These are phyloP conservation scores for Russula dissimulans DNA, from an alignment of 768 basidiomycete species.

Conservation along the genomic window DNA sequence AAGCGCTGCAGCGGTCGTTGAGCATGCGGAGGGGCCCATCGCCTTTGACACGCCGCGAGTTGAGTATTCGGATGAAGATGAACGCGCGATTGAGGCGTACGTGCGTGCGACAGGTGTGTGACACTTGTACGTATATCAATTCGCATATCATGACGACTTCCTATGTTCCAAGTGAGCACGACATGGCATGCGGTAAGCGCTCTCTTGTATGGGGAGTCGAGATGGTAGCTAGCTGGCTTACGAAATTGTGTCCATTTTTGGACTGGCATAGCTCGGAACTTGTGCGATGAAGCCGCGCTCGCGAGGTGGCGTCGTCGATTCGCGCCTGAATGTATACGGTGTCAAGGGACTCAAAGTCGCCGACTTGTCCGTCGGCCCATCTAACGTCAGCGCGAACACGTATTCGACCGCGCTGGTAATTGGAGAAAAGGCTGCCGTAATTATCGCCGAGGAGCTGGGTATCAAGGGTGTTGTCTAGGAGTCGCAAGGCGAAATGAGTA, in stretches of 20 bases:
- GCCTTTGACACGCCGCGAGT: slow-evolving; percentile 26
- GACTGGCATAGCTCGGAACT: slow-evolving; percentile 42
- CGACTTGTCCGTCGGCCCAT: slow-evolving; percentile 34
- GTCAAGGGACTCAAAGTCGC: slow-evolving; percentile 47
- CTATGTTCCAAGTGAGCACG: neutral
- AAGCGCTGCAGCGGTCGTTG: slow-evolving; percentile 21
- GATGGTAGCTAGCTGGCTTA: neutral
- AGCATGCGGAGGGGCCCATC: slow-evolving; percentile 19
- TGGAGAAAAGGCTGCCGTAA: slow-evolving; percentile 53
- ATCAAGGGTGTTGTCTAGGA: slow-evolving; percentile 13
- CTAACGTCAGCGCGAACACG: slow-evolving; percentile 36
- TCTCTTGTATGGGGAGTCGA: too few relatives aligned
- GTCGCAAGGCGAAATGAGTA: too few relatives aligned
- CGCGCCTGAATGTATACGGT: slow-evolving; percentile 53
- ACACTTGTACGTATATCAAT: neutral
- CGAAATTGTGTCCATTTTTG: neutral
- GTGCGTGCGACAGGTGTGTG: slow-evolving; percentile 15
- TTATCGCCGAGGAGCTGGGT: slow-evolving; percentile 47
- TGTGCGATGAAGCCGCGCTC: slow-evolving; percentile 59
- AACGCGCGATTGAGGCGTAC: slow-evolving; percentile 27
- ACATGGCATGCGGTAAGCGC: slow-evolving; percentile 14
- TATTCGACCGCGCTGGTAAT: slow-evolving; percentile 37
- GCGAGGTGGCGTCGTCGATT: slow-evolving; percentile 52
- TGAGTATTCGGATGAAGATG: slow-evolving; percentile 28
- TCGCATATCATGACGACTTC: too few relatives aligned